Conservation (phyloP, 2,329 filamentous ascomycete species). For the Lasiodiplodia theobromae region DNA sequence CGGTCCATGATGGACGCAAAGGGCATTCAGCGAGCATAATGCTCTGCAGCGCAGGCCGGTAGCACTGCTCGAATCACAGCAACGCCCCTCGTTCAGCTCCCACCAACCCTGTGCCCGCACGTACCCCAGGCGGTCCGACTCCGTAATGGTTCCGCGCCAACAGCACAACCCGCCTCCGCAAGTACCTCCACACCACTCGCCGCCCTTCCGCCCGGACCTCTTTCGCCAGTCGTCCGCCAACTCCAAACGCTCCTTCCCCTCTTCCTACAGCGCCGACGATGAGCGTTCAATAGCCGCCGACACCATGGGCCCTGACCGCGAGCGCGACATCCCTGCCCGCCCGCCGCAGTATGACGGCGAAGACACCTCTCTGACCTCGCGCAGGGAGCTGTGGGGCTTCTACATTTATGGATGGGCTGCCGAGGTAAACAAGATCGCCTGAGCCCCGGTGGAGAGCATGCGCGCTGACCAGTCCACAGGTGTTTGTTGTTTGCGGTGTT, state of each 20-base stretch:
- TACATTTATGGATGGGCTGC: constrained; percentile 96
- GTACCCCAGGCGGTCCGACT: constrained; percentile 24
- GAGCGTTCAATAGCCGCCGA: constrained; percentile 47
- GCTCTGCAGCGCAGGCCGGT: constrained; percentile 23
- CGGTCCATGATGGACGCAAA: constrained; percentile 16
- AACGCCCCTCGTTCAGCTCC: constrained; percentile 23
- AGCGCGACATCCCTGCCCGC: constrained; percentile 36
- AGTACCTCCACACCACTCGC: constrained; percentile 29
- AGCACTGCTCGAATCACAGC: constrained; percentile 23
- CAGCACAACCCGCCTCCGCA: constrained; percentile 25
- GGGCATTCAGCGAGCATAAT: constrained; percentile 15
- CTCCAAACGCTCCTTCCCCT: constrained; percentile 41
- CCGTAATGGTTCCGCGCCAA: constrained; percentile 29
- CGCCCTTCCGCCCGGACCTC: constrained; percentile 33
- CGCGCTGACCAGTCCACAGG: constrained; percentile 47
- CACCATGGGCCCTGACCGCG: constrained; percentile 47
- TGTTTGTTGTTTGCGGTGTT: constrained; percentile 90
- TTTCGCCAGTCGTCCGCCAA: constrained; percentile 42
- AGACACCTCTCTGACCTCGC: constrained; percentile 86
- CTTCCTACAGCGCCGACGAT: constrained; percentile 47
- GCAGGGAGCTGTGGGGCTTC: constrained; percentile 89
- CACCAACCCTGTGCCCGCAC: constrained; percentile 27
- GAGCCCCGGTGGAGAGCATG: constrained; percentile 3
- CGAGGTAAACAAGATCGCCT: constrained; percentile 57
- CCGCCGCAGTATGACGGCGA: constrained; percentile 71